phyloP scores from a whole-genome alignment of 495 filamentous ascomycete genomes.

The Lasiosphaeria hispida region DNA sequence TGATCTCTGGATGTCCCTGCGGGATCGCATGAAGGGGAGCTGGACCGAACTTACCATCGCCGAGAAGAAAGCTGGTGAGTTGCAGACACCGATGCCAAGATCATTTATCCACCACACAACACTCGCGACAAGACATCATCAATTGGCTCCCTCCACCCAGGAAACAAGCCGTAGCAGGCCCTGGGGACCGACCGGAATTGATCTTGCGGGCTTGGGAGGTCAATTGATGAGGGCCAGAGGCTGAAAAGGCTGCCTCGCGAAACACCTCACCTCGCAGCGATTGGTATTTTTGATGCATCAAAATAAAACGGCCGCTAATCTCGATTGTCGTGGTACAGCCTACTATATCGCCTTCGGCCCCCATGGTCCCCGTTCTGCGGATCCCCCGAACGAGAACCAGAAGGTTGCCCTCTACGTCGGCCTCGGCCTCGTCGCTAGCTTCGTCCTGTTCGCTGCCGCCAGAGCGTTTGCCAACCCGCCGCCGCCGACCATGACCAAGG shows the following conservation, averaged over 20 bases:
- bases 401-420: conserved; percentile 70
- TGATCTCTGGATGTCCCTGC: conserved; percentile 94
- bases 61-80: conserved; percentile 99
- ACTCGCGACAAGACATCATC: background rate
- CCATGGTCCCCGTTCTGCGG: conserved; percentile 81
- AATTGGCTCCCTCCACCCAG: background rate
- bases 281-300: too few species aligned
- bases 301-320: too few species aligned
- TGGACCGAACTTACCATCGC: conserved; percentile 91
- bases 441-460: conserved; percentile 63
- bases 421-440: conserved; percentile 56
- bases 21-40: conserved; percentile 96
- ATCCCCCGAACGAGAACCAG: conserved; percentile 78
- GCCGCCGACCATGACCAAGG: conserved; percentile 88
- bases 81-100: conserved; percentile 8
- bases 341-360: conserved; percentile 98
- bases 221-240: conserved; percentile 6
- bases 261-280: background rate
- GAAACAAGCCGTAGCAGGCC: conserved; percentile 2
- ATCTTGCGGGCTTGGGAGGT: conserved; percentile 1
- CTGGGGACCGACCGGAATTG: background rate
- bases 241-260: conserved; percentile 4
- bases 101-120: background rate
- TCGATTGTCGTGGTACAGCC: conserved; percentile 51
- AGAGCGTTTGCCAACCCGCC: conserved; percentile 62